Conservation (phyloP, 2,329 filamentous ascomycete genomes). For the Raffaelea deltoideospora region DNA sequence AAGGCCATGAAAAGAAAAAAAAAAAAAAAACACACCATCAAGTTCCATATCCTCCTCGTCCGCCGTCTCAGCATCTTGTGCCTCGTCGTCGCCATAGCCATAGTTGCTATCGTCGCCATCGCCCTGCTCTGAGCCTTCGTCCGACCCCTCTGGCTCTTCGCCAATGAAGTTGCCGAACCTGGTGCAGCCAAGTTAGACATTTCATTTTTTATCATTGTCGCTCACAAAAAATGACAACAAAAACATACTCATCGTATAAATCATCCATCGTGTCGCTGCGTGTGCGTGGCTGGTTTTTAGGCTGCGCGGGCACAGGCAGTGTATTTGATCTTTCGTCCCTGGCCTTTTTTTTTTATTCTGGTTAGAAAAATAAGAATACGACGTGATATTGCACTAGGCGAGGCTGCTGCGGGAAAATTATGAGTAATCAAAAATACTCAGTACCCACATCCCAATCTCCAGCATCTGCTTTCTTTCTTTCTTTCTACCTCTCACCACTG, state of each 20-base stretch:
- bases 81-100: constrained; percentile 61
- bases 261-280: constrained; percentile 75
- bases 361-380: no score
- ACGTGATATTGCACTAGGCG: no score
- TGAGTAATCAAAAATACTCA: no score
- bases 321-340: no score
- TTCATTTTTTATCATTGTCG: not conserved
- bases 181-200: not conserved
- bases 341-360: no score
- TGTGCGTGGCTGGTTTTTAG: no score
- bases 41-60: constrained; percentile 88
- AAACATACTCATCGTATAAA: constrained; percentile 77
- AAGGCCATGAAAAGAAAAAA: no score
- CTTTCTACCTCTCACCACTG: no score
- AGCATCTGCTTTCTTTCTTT: no score
- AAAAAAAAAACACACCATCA: constrained; percentile 54
- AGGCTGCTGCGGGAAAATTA: no score
- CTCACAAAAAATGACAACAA: not conserved
- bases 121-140: constrained; percentile 69
- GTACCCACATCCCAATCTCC: no score
- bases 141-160: constrained; percentile 70
- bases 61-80: constrained; percentile 45
- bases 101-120: constrained; percentile 56
- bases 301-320: no score
- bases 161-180: constrained; percentile 99